Evolutionary conservation across 2,329 filamentous ascomycete species (phyloP), one percentile per base, ranked within the genome.

Genomic region (Hortaea sp.): DNA sequence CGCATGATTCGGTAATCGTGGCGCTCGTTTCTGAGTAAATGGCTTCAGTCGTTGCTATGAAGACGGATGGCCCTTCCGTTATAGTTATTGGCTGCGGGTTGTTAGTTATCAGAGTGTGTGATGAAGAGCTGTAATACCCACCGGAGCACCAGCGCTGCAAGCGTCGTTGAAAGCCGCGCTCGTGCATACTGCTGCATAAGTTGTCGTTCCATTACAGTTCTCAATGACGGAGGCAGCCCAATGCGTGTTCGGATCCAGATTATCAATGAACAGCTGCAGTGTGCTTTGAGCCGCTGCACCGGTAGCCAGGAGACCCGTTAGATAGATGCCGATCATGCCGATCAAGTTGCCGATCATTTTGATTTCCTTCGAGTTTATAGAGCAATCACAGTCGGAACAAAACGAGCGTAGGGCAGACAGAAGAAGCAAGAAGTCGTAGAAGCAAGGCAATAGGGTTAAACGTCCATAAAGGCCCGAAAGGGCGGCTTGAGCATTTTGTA

Each of bases 221-320:
- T 55, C 51, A 30, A 54, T 48, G 11, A 57, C 45, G 4, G 54
- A 57, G 12, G 54, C 54, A 30, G 49, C 54, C 54, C 54, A 57
- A 7, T 48, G 42, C 3, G 53, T 48, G 13, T 52, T 49, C 4
- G 54, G 54, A 29, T 57, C 48, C 44, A 53, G 53, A 41, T 57
- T 53, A 45, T 57, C 48, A 30, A 57, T 57, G 49, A 55, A 57
- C 42, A 57, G 49, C 38, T 49, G 47, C 7, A 50, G 7, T 2
- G 41, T 34, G 11, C 29, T 43, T 27, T 43, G 41, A 6, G 41
- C 41, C 7, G 32, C 32, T n/a, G 32, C 4, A 20, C 20, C 20
- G 20, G 4, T 20, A 4, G 20, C 20, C 20, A 20, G 20, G 20
- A 20, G 20, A 20, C 20, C 20, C 20, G 20, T 20, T 20, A 20